phyloP scores from a whole-genome alignment of 495 filamentous ascomycete species.

The Sabuloglossum arenarium region DNA sequence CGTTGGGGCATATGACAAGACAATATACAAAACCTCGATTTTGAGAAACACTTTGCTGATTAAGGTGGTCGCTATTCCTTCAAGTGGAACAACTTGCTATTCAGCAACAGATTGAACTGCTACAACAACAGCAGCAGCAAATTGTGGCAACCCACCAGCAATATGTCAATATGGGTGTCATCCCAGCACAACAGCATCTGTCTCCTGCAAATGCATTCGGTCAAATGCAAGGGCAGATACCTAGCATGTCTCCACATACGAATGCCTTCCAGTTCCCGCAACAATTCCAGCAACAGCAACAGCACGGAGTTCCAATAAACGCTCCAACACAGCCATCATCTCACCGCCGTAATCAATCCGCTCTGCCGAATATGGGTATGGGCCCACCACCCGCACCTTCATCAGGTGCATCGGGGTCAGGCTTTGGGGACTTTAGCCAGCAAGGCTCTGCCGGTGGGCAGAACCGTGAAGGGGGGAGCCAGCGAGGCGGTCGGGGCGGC shows the following conservation, averaged over 20 bases:
- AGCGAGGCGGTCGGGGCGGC: constrained; percentile 57
- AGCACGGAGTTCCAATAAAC: constrained; percentile 48
- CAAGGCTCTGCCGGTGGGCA: constrained; percentile 26
- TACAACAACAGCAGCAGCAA: constrained; percentile 97
- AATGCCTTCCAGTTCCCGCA: constrained; percentile 77
- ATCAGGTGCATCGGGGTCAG: constrained; percentile 69
- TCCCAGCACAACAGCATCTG: constrained; percentile 63
- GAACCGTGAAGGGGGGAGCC: constrained; percentile 44
- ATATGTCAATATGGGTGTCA: constrained; percentile 90
- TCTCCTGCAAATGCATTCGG: constrained; percentile 44
- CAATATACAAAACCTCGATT: background rate
- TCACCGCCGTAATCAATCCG: constrained; percentile 95
- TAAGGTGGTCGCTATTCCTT: background rate
- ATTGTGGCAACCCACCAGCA: constrained; percentile 91
- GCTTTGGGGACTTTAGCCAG: constrained; percentile 54
- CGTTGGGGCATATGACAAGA: background rate
- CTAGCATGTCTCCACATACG: constrained; percentile 62
- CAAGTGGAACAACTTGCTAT: constrained; percentile 95
- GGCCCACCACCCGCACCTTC: constrained; percentile 91
- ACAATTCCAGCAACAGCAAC: constrained; percentile 30
- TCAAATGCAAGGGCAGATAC: constrained; percentile 33
- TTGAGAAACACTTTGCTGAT: background rate
- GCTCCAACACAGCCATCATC: constrained; percentile 57
- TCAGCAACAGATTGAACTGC: constrained; percentile 93
- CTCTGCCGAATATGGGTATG: constrained; percentile 81